Conservation (phyloP, 2,329 filamentous ascomycete genomes). For the Aspergillus ibericus region DNA sequence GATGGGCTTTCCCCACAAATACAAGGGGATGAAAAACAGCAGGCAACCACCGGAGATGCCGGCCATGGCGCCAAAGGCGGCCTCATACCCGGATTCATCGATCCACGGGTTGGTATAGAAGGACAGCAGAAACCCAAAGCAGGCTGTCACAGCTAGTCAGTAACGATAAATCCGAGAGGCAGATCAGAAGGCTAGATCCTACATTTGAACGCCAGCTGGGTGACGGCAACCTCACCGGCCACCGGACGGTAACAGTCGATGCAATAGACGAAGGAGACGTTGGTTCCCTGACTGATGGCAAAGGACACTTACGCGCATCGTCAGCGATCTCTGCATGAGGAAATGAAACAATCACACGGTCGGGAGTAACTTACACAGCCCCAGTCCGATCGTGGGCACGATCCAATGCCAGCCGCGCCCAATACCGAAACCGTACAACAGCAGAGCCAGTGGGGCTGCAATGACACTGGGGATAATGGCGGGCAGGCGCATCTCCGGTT, state of each 20-base stretch:
- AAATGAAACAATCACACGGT: background rate
- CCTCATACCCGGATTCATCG: constrained; percentile 48
- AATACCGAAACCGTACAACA: constrained; percentile 4
- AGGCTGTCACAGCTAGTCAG: constrained; percentile 20
- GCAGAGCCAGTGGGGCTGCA: background rate
- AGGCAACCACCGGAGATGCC: constrained; percentile 50
- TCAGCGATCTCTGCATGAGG: background rate
- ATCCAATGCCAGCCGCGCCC: constrained; percentile 39
- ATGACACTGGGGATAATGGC: constrained; percentile 18
- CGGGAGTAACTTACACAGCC: constrained; percentile 7
- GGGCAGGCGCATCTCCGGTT: constrained; percentile 41
- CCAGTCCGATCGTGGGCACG: constrained; percentile 56
- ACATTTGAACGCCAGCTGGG: constrained; percentile 57
- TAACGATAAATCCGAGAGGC: background rate
- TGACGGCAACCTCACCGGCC: constrained; percentile 56
- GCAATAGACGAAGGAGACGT: constrained; percentile 57
- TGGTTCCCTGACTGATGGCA: constrained; percentile 57
- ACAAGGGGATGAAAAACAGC: constrained; percentile 51
- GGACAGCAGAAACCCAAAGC: constrained; percentile 59
- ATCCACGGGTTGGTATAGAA: constrained; percentile 65
- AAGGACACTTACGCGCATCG: constrained; percentile 33
- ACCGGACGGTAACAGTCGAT: constrained; percentile 60
- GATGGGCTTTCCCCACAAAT: constrained; percentile 53
- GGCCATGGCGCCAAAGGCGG: constrained; percentile 59
- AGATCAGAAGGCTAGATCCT: background rate